Percentiles rank a stretch among this genome's conserved stretches.
These are phyloP conservation scores for Colletotrichum salicis DNA, from an alignment of 2,329 filamentous ascomycete genomes.

Conservation along the genomic window DNA sequence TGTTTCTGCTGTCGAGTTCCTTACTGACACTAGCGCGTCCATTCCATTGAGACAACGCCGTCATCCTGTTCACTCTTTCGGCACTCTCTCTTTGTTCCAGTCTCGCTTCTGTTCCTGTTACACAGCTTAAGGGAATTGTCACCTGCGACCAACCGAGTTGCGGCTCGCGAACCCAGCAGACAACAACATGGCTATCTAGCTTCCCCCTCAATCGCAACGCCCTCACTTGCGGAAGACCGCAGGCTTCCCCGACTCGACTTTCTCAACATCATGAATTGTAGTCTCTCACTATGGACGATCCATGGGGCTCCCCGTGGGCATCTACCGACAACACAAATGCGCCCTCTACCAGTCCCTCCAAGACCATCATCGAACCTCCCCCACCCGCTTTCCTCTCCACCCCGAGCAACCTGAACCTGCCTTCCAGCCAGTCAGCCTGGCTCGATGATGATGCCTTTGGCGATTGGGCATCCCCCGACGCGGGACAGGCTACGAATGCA, in stretches of 20 bases:
- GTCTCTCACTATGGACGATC: constrained; percentile 65
- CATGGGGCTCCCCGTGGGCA: constrained; percentile 71
- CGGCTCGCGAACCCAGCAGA: constrained; percentile 9
- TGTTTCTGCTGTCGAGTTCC: neutral
- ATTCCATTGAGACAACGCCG: constrained; percentile 2
- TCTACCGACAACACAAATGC: constrained; percentile 48
- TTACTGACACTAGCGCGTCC: neutral
- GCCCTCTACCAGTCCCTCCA: constrained; percentile 42
- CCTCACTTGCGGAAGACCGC: constrained; percentile 2
- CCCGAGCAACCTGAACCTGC: constrained; percentile 38
- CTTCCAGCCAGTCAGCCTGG: constrained; percentile 53
- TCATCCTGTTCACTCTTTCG: neutral
- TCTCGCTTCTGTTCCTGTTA: neutral
- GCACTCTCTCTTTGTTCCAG: neutral
- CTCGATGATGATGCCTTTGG: constrained; percentile 50
- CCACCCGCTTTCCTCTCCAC: constrained; percentile 54
- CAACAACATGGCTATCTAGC: constrained; percentile 16
- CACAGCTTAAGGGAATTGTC: neutral
- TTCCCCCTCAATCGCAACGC: neutral
- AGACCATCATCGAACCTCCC: constrained; percentile 52
- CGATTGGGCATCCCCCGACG: constrained; percentile 50
- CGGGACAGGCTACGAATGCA: constrained; percentile 37
- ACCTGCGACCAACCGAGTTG: constrained; percentile 7
- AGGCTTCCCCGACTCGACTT: neutral
- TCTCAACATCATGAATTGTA: constrained; percentile 29